These are phyloP conservation scores for Penicillium capsulatum DNA, from an alignment of 2,329 filamentous ascomycete genomes.

Conservation along the genomic window DNA sequence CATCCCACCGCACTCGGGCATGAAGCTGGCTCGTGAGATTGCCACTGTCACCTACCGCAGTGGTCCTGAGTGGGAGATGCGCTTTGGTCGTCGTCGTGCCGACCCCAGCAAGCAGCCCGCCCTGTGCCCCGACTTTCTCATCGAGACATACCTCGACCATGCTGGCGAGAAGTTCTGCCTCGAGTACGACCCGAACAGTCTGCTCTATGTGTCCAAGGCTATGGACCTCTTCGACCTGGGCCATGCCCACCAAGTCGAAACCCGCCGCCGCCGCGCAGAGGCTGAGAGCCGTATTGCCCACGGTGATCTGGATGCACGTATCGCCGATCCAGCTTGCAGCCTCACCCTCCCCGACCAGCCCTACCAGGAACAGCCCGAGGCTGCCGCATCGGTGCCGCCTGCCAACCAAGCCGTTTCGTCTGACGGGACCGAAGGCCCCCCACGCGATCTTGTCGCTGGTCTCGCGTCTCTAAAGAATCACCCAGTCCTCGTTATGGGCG, in stretches of 20 bases:
- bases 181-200: conserved; percentile 91
- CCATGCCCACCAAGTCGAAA: conserved; percentile 61
- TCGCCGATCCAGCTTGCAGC: conserved; percentile 59
- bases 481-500: conserved; percentile 83
- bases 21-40: conserved; percentile 97
- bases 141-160: conserved; percentile 97
- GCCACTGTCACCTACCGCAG: conserved; percentile 96
- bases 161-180: conserved; percentile 98
- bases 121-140: conserved; percentile 93
- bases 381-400: conserved; percentile 37
- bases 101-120: conserved; percentile 83
- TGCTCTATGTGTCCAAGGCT: conserved; percentile 94
- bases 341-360: conserved; percentile 77
- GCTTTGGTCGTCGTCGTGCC: conserved; percentile 82
- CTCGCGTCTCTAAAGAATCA: conserved; percentile 68
- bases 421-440: conserved; percentile 49
- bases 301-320: conserved; percentile 31
- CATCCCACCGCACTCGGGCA: conserved; percentile 87
- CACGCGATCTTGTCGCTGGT: conserved; percentile 74
- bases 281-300: conserved; percentile 57
- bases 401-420: conserved; percentile 29
- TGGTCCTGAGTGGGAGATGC: conserved; percentile 94
- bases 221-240: conserved; percentile 98
- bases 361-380: conserved; percentile 77
- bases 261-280: conserved; percentile 58